Evolutionary conservation across 805 yeast genomes (phyloP).

Genomic region (Wickerhamomyces rabaulensis): DNA sequence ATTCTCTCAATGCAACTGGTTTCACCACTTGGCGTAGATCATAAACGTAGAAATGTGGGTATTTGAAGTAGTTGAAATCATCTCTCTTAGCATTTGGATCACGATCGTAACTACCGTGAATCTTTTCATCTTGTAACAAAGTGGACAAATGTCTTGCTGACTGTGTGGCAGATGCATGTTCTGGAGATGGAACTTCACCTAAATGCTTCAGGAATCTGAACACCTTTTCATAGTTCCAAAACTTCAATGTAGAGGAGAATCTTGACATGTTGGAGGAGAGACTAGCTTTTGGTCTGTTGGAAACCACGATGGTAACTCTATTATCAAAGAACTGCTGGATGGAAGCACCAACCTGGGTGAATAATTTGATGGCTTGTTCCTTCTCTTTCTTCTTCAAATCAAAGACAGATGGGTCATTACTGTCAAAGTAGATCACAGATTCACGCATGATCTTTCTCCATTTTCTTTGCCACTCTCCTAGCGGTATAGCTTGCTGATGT

Average conservation of each 20-base stretch:
- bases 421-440: slow-evolving; percentile 53
- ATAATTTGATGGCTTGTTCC: slow-evolving; percentile 27
- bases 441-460: slow-evolving; percentile 57
- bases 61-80: slow-evolving; percentile 76
- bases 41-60: slow-evolving; percentile 70
- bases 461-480: slow-evolving; percentile 51
- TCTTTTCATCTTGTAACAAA: slow-evolving; percentile 75
- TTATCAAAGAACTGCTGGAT: slow-evolving; percentile 55
- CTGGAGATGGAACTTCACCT: slow-evolving; percentile 32
- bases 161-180: slow-evolving; percentile 7
- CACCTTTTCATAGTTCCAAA: slow-evolving; percentile 87
- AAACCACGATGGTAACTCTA: slow-evolving; percentile 67
- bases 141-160: slow-evolving; percentile 42
- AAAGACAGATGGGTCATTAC: slow-evolving; percentile 29
- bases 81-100: slow-evolving; percentile 83
- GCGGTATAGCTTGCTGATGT: slow-evolving; percentile 13
- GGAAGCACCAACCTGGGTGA: slow-evolving; percentile 42
- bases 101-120: slow-evolving; percentile 82
- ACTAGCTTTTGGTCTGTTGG: slow-evolving; percentile 49
- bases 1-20: slow-evolving; percentile 80
- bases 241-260: slow-evolving; percentile 37
- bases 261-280: slow-evolving; percentile 51
- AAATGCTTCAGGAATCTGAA: slow-evolving; percentile 69
- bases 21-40: slow-evolving; percentile 74
- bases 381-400: slow-evolving; percentile 27